These are phyloP conservation scores for Agrocybe chaxingu DNA, from an alignment of 768 basidiomycete species.

Conservation along the genomic window DNA sequence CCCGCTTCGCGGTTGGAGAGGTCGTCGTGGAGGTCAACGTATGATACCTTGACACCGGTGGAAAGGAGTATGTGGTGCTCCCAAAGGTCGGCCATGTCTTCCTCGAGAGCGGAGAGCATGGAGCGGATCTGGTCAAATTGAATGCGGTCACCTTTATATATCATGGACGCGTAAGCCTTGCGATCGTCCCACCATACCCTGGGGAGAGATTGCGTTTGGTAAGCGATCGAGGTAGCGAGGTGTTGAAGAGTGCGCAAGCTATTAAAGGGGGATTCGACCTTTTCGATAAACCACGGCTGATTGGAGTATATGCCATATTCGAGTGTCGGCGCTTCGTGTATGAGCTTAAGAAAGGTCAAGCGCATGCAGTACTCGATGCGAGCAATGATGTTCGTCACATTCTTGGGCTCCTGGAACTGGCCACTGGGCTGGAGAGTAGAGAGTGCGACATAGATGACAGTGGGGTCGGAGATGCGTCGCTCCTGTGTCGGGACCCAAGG, in stretches of 20 bases:
- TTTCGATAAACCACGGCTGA: conserved; percentile 8
- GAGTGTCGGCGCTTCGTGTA: background rate
- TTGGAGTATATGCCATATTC: background rate
- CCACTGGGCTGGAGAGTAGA: background rate
- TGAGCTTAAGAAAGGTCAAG: background rate
- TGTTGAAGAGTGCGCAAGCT: conserved; percentile 15
- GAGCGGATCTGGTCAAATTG: conserved; percentile 2
- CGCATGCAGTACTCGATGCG: background rate
- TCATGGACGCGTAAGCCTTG: conserved; percentile 5
- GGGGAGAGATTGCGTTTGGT: conserved; percentile 9
- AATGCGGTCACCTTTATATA: conserved; percentile 16
- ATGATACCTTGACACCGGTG: conserved; percentile 1
- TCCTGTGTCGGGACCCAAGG: background rate
- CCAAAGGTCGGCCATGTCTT: conserved; percentile 11
- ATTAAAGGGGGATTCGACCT: conserved; percentile 15
- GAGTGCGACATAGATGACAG: background rate
- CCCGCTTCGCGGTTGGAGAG: conserved; percentile 8
- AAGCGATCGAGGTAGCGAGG: conserved; percentile 13
- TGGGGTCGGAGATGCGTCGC: background rate
- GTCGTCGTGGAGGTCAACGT: conserved; percentile 16
- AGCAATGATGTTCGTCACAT: background rate
- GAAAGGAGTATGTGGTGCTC: conserved; percentile 16
- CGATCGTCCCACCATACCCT: conserved; percentile 17
- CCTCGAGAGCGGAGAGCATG: conserved; percentile 10
- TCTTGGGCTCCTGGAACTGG: conserved; percentile 1